Base-by-base conservation (phyloP, 208 protist species). In the Leishmania mexicana region DNA sequence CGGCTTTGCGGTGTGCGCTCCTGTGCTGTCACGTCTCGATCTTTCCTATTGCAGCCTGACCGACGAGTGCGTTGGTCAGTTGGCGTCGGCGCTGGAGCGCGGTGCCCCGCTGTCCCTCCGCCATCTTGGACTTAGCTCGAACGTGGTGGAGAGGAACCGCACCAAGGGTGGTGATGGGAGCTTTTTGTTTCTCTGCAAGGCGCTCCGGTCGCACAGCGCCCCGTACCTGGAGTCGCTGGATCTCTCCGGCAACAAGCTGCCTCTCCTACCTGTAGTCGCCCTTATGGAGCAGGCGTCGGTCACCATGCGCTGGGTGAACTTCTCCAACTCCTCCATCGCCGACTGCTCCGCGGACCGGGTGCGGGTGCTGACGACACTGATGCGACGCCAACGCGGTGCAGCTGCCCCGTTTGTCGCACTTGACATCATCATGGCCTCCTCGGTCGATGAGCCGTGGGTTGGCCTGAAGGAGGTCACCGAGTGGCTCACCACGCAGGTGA, bases 131-230 rank as follows among this genome's bases (percentile, higher is more conserved):
- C 81, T 96, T 51, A 83, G 85, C 54, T 65, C 81, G 68, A 96
- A 94, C 68, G 65, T 73, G 10, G 82, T 91, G 74, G 87, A 84
- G 58, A 89, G 83, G 35, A 79, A 67, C 60, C 78, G 71, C 54
- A 72, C 67, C 68, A 85, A 71, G 53, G 80, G 78, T 58, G 76
- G 62, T 28, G 89, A 79, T 28, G 82, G 82, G 76, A 83, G 64
- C 60, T 92, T 93, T 57, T 83, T 88, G 40, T 92, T 91, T 71
- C 90, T 96, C 24, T 92, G 89, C 82, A 91, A 90, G 58, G 90
- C 87, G 15, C 84, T 96, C 11, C 90, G 93, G 0, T 82, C 89
- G 42, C 76, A 83, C 65, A 84, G 83, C 70, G 81, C 85, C 4
- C 93, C 93, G n/a, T 64, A 49, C 70, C 84, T 96, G n/a, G 81